A percentile compares a stretch with the other conserved stretches of the same genome.
Evolutionary conservation across 208 protist species (phyloP).

Genomic region (Acanthamoeba healyi): DNA sequence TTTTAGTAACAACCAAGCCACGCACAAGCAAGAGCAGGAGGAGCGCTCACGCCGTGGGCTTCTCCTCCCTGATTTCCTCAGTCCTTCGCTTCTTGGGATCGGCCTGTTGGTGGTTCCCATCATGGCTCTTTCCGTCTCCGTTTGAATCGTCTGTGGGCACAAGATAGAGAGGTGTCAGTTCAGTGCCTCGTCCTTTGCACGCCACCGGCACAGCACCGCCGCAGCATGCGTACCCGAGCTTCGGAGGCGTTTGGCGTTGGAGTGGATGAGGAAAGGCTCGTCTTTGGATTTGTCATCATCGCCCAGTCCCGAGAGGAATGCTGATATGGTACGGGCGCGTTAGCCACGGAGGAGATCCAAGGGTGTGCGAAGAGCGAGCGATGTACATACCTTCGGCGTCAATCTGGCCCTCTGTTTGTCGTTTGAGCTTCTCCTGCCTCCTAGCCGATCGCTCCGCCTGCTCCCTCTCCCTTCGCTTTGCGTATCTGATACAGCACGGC

Average conservation of each 20-base stretch:
- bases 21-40: too few species aligned
- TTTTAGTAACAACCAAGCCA: too few species aligned
- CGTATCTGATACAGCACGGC: not conserved
- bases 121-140: too few species aligned
- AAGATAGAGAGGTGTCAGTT: not conserved
- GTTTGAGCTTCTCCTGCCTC: conserved; percentile 2
- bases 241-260: not conserved
- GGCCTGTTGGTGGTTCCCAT: too few species aligned
- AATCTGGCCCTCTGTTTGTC: not conserved
- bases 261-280: not conserved
- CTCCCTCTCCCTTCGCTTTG: not conserved
- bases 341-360: too few species aligned
- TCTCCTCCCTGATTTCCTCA: too few species aligned
- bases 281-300: not conserved
- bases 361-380: too few species aligned
- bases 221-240: not conserved
- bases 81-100: too few species aligned
- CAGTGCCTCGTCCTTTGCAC: too few species aligned
- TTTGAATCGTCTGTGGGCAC: too few species aligned
- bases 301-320: not conserved
- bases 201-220: not conserved
- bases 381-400: conserved; percentile 6
- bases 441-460: not conserved
- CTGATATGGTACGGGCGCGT: too few species aligned
- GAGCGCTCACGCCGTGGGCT: too few species aligned